Evolutionary conservation across 31 red algal genomes (phyloP).

Genomic region (Endocladia muricata): DNA sequence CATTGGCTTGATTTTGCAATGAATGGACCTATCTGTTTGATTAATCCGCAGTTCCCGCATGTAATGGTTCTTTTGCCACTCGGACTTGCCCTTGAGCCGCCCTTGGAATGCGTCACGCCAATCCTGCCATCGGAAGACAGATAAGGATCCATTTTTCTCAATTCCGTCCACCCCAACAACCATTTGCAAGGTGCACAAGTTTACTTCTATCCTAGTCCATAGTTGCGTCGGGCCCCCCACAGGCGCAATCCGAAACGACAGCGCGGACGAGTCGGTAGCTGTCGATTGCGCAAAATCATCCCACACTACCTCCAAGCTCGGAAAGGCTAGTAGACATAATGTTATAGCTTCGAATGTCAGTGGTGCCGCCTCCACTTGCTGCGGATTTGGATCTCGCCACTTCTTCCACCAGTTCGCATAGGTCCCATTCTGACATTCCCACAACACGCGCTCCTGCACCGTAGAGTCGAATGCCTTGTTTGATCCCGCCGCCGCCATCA

Average conservation of each 20-base stretch:
- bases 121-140: slow-evolving; percentile 43
- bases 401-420: slow-evolving; percentile 3
- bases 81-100: slow-evolving; percentile 31
- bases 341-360: slow-evolving; percentile 20
- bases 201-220: background rate
- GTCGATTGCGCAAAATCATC: background rate
- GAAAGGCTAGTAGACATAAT: slow-evolving; percentile 22
- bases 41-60: slow-evolving; percentile 32
- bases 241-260: background rate
- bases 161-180: background rate
- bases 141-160: background rate
- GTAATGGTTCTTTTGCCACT: slow-evolving; percentile 60
- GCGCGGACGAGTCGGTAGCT: background rate
- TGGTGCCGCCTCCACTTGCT: background rate
- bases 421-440: slow-evolving; percentile 66
- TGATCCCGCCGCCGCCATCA: background rate
- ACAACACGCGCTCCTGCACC: slow-evolving; percentile 54
- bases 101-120: slow-evolving; percentile 68
- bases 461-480: slow-evolving; percentile 36
- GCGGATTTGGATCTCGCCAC: background rate
- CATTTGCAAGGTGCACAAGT: background rate
- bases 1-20: background rate
- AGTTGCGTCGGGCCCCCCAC: background rate
- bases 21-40: slow-evolving; percentile 14
- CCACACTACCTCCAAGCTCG: background rate